A percentile compares a stretch with the other conserved stretches of the same genome.
phyloP scores from a whole-genome alignment of 2,329 filamentous ascomycete species.

The Colletotrichum limetticola region DNA sequence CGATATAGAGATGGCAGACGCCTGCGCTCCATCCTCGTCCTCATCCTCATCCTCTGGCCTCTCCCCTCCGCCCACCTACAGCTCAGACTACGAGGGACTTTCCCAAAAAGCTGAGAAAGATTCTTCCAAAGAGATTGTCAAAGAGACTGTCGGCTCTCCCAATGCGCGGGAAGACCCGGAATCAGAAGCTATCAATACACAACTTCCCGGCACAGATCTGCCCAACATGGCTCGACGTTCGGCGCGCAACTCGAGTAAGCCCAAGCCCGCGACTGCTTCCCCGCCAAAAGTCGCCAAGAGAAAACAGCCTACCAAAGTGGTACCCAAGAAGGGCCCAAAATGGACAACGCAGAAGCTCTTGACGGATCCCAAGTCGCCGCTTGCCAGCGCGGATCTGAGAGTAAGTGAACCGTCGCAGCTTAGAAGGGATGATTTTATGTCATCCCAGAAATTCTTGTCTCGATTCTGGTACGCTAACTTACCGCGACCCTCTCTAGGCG shows the following conservation, averaged over 20 bases:
- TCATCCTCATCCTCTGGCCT: slow-evolving; percentile 11
- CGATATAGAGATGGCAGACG: slow-evolving; percentile 33
- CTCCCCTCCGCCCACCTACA: slow-evolving; percentile 7
- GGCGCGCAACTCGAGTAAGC: slow-evolving; percentile 18
- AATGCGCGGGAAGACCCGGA: not conserved
- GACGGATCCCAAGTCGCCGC: slow-evolving; percentile 49
- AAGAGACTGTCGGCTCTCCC: slow-evolving; percentile 6
- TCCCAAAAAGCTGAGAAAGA: not conserved
- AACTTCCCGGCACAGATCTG: not conserved
- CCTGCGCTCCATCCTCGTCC: not conserved
- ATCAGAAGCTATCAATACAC: not conserved
- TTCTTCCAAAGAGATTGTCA: not conserved
- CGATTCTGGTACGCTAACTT: not conserved
- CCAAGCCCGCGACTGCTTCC: slow-evolving; percentile 3
- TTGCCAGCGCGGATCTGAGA: slow-evolving; percentile 50
- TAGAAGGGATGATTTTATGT: not conserved
- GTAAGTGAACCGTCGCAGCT: slow-evolving; percentile 38
- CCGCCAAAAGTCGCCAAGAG: slow-evolving; percentile 11
- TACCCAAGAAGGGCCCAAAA: slow-evolving; percentile 43
- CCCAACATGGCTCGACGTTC: slow-evolving; percentile 20
- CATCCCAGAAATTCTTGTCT: not conserved
- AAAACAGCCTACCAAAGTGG: slow-evolving; percentile 36
- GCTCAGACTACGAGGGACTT: not conserved
- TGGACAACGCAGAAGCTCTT: slow-evolving; percentile 50
- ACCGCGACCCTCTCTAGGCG: slow-evolving; percentile 33